Evolutionary conservation across 2,329 filamentous ascomycete genomes (phyloP), one percentile per base, ranked within the genome.

Genomic region (Ceratocystis albifundus): DNA sequence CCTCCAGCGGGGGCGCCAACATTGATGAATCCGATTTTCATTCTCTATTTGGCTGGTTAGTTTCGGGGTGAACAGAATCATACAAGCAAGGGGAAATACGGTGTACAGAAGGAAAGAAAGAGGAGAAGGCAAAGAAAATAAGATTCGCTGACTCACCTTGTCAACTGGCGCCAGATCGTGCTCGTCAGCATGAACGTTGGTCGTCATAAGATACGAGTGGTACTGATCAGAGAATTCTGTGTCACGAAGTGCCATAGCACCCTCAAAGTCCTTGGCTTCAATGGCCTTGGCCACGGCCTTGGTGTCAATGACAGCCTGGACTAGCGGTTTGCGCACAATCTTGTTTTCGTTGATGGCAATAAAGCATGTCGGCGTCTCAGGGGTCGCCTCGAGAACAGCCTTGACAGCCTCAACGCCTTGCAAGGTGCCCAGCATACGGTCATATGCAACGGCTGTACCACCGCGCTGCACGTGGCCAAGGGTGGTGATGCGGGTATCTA

Each of bases 261-360:
- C 84, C 45, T 88, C 86, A 73, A 96, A 99, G 71, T 97, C 87
- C 74, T 91, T 92, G 65, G 81, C 84, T 28, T 90, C 83, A 67
- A 99, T 96, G 41, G 89, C 88, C 70, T 84, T 83, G 15, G 90
- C 84, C 0, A 97, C 90, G 66, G 88, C 83, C 75, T 96, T 88
- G 32, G 94, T 99, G 72, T 91, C 84, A 61, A 84, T 79, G 10
- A 99, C 94, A 1, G 94, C 92, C 73, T 96, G 84, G 79, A 97
- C 88, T 30, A 99, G 80, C 22, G 91, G 88, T 71, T 92, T 91
- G 66, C 92, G 85, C 70, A 91, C 86, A 74, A 99, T 97, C 79
- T 99, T 96, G 82, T 97, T 97, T 80, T 99, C 94, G 70, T 88
- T 92, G 71, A 99, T 92, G 71, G 91, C 92, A 74, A 99, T 97